Percentiles rank a stretch among this genome's conserved stretches.
phyloP scores from a whole-genome alignment of 768 basidiomycete genomes.

The Podaxis sp. region DNA sequence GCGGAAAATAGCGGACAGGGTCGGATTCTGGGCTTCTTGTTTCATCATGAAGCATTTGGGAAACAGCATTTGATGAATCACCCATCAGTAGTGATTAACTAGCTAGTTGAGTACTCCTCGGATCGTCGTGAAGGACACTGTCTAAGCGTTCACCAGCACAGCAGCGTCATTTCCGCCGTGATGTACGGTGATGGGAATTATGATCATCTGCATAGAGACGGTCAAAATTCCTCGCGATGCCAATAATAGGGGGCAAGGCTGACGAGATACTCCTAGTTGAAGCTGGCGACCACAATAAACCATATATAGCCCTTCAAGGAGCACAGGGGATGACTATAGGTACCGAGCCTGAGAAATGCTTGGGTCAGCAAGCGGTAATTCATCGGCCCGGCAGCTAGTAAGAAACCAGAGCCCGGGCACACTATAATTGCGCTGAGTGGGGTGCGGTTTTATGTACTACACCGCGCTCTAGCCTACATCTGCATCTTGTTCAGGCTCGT shows the following conservation, averaged over 20 bases:
- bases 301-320: too few relatives aligned
- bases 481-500: too few relatives aligned
- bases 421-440: neutral
- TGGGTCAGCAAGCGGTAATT: neutral
- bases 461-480: neutral
- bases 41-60: neutral
- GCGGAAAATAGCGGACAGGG: neutral
- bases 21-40: neutral
- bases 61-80: neutral
- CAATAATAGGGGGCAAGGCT: too few relatives aligned
- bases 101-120: neutral
- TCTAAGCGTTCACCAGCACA: neutral
- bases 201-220: neutral
- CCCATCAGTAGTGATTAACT: neutral
- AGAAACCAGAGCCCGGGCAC: neutral
- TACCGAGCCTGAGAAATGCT: neutral
- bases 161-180: neutral
- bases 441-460: neutral
- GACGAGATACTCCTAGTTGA: too few relatives aligned
- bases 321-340: neutral
- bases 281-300: neutral
- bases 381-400: neutral
- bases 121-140: neutral
- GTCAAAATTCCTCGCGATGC: too few relatives aligned
- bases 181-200: neutral